Evolutionary conservation across 2,329 filamentous ascomycete species (phyloP), one percentile per base, ranked within the genome.

Genomic region (Aspergillus cejpii): DNA sequence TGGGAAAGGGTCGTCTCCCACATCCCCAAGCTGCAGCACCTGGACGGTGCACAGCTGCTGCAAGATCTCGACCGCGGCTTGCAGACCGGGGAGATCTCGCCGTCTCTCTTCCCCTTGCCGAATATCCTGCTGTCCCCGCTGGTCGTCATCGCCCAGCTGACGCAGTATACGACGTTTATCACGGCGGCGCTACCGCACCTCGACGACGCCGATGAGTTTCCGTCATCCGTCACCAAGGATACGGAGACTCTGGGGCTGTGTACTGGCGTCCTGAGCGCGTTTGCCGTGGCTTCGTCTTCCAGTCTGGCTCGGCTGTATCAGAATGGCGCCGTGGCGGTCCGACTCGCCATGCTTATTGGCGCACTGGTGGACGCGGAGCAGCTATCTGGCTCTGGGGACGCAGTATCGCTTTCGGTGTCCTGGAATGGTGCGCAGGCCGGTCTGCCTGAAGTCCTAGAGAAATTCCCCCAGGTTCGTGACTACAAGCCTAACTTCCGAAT

Each of bases 281-380:
- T 65, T 10, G 66, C 67, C 0, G 64, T 70, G 1, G 56, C 69
- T 0, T 55, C 60, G 46, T 53, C 64, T 12, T 6, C 33, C 1
- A 62, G 53, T 21, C 36, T 39, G 1, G 28, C 44, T 0, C 56
- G 70, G 1, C 53, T 74, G n/a, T 38, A 59, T 21, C 44, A 53
- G 6, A 61, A 70, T 47, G 69, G 64, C 0, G 60, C 66, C 2
- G 59, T 54, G 0, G 70, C 70, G 0, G 37, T 74, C 2, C 60
- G 69, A 0, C 45, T 75, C 2, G 69, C 57, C 0, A 59, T 69
- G 57, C 50, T 69, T 1, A 58, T 69, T 19, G 71, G 67, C 0
- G 61, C 57, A 1, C 23, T 70, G 2, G 64, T 70, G 0, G 71
- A 70, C 49, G 57, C 57, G 4, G 45, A 63, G 10, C 64, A 71